These are phyloP conservation scores for Grosmannia penicillata DNA, from an alignment of 2,329 filamentous ascomycete species.

Conservation along the genomic window DNA sequence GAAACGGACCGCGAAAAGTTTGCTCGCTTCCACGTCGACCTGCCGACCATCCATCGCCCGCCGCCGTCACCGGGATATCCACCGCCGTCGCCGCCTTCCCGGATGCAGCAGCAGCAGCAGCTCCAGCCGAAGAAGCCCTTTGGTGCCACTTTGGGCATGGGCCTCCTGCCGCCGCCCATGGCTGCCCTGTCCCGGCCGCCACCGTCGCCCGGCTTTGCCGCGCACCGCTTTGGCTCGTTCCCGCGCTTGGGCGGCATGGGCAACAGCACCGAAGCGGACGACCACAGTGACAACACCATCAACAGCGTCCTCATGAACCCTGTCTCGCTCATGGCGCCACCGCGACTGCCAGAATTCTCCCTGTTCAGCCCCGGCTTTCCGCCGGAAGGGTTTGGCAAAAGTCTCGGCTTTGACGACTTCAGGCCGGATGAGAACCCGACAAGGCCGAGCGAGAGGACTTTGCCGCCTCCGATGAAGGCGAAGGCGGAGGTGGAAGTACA, in stretches of 20 bases:
- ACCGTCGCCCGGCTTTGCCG: constrained; percentile 27
- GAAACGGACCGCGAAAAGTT: constrained; percentile 23
- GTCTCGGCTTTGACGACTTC: not conserved
- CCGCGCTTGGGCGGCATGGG: constrained; percentile 9
- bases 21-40: constrained; percentile 24
- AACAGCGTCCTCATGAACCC: constrained; percentile 14
- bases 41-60: not conserved
- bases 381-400: not conserved
- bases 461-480: too few relatives aligned
- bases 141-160: not conserved
- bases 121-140: too few relatives aligned
- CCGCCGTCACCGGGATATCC: too few relatives aligned
- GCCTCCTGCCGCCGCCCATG: not conserved
- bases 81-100: too few relatives aligned
- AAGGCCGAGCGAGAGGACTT: too few relatives aligned
- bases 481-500: too few relatives aligned
- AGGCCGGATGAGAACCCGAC: too few relatives aligned
- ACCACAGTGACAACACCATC: constrained; percentile 9
- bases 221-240: constrained; percentile 24
- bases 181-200: not conserved
- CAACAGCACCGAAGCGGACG: constrained; percentile 5
- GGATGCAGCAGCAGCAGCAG: too few relatives aligned
- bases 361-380: constrained; percentile 1
- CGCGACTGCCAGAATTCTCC: not conserved
- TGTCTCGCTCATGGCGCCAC: too few relatives aligned